Evolutionary conservation across 768 basidiomycete species (phyloP).

Genomic region (Lactarius indigo): DNA sequence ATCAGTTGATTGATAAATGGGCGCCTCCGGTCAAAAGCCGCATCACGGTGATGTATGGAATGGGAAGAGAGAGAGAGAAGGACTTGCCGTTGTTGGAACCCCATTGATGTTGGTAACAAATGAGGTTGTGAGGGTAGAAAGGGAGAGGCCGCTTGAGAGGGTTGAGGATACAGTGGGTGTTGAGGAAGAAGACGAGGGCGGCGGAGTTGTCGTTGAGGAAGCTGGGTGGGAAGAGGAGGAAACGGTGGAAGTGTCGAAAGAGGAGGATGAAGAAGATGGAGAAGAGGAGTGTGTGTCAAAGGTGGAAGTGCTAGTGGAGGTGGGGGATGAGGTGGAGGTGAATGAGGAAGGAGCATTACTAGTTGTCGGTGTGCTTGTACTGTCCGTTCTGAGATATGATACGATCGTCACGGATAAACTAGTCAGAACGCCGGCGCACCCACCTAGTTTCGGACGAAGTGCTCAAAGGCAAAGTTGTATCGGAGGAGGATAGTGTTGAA

Average conservation of each 20-base stretch:
- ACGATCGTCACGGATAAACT: not conserved
- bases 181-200: not conserved
- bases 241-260: not conserved
- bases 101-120: constrained; percentile 18
- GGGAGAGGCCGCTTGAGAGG: not conserved
- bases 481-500: not conserved
- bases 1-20: not conserved
- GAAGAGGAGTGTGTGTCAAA: not conserved
- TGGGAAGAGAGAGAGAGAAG: not conserved
- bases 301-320: not conserved
- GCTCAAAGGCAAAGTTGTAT: not conserved
- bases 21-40: not conserved
- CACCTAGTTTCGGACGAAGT: not conserved
- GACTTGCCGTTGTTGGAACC: constrained; percentile 22
- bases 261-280: not conserved
- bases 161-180: not conserved
- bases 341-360: not conserved
- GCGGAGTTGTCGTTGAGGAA: not conserved
- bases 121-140: constrained; percentile 18
- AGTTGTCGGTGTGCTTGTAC: not conserved
- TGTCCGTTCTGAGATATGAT: not conserved
- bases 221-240: not conserved
- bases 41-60: not conserved
- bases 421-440: not conserved
- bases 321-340: not conserved